phyloP scores from a whole-genome alignment of 495 filamentous ascomycete genomes.

The Oleoguttula mirabilis region DNA sequence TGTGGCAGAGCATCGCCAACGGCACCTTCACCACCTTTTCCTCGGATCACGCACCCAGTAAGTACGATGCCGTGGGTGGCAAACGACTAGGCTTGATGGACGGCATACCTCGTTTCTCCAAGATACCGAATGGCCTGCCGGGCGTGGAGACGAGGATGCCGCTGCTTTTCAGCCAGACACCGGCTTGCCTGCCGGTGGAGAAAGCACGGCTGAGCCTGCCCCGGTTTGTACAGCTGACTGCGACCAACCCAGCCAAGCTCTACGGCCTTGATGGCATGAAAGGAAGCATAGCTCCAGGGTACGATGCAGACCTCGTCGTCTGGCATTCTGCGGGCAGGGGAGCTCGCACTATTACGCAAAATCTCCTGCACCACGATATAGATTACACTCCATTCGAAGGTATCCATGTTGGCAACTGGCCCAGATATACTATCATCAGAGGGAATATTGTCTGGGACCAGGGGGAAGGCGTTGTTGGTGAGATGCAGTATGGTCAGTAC shows the following conservation, averaged over 20 bases:
- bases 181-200: slow-evolving; percentile 9
- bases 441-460: slow-evolving; percentile 47
- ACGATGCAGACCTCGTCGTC: slow-evolving; percentile 42
- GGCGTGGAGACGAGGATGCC: slow-evolving; percentile 50
- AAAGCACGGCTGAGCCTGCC: slow-evolving; percentile 32
- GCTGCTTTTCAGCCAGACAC: slow-evolving; percentile 22
- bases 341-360: slow-evolving; percentile 36
- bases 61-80: slow-evolving; percentile 38
- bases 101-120: slow-evolving; percentile 38
- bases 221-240: slow-evolving; percentile 48
- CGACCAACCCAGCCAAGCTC: slow-evolving; percentile 47
- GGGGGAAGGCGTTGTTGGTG: slow-evolving; percentile 38
- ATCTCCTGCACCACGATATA: slow-evolving; percentile 45
- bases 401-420: slow-evolving; percentile 44
- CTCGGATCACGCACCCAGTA: slow-evolving; percentile 46
- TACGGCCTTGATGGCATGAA: slow-evolving; percentile 48
- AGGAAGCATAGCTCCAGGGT: slow-evolving; percentile 42
- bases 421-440: slow-evolving; percentile 46
- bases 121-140: slow-evolving; percentile 49
- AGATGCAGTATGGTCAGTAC: slow-evolving; percentile 42
- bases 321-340: slow-evolving; percentile 39
- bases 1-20: slow-evolving; percentile 30
- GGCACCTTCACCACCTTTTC: slow-evolving; percentile 42
- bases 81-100: slow-evolving; percentile 37
- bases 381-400: slow-evolving; percentile 55